Percentiles rank a stretch among this genome's conserved stretches.
Evolutionary conservation across 495 filamentous ascomycete species (phyloP).

Genomic region (Talaromyces liani): DNA sequence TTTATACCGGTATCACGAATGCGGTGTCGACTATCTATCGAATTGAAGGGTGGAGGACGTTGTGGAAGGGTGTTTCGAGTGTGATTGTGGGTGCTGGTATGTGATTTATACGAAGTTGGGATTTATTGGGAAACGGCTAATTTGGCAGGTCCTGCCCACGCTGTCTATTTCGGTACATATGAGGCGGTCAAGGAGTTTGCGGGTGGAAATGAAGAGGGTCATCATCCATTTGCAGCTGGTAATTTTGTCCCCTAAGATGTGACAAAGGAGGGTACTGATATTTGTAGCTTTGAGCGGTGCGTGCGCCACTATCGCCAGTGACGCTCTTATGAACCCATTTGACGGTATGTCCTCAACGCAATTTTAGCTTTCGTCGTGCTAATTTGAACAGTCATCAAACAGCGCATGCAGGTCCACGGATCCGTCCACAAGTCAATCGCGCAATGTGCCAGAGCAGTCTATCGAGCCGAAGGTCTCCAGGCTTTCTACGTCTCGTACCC

Average conservation of each 20-base stretch:
- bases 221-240: constrained; percentile 93
- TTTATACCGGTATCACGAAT: constrained; percentile 88
- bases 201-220: constrained; percentile 83
- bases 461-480: constrained; percentile 75
- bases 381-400: constrained; percentile 77
- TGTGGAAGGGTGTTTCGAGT: constrained; percentile 96
- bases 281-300: constrained; percentile 77
- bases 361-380: constrained; percentile 1
- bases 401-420: constrained; percentile 96
- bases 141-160: constrained; percentile 82
- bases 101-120: too few species aligned
- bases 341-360: constrained; percentile 59
- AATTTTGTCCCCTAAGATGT: constrained; percentile 17
- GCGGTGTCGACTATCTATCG: constrained; percentile 85
- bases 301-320: constrained; percentile 89
- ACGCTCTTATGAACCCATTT: constrained; percentile 99
- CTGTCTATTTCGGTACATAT: constrained; percentile 97
- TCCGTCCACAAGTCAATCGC: constrained; percentile 79
- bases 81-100: constrained; percentile 91
- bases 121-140: constrained; percentile 25
- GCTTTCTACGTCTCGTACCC: constrained; percentile 99
- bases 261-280: background rate
- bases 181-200: constrained; percentile 93
- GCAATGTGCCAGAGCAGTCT: constrained; percentile 81
- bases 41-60: constrained; percentile 77